Base-by-base conservation (phyloP, 106 monocot species). In the Cymbidium sinense region DNA sequence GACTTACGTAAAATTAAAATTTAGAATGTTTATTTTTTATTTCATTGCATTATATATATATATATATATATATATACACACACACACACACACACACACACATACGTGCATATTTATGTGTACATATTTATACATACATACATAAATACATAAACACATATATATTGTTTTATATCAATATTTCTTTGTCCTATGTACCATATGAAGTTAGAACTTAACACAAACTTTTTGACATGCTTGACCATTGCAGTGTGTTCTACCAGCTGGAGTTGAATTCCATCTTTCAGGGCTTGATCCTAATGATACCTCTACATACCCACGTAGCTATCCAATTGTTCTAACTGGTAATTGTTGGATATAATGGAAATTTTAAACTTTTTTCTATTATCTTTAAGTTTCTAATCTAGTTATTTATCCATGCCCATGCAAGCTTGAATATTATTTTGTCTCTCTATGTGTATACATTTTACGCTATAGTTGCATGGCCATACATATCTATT, bases 281-380 rank as follows among this genome's bases (percentile, higher is more conserved):
- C 58, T 89, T 70, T 89, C 86, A 20, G 94, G 96, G 19, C 30
- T 87, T 76, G 91, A 96, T 51, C 43, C 85, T 8, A 87, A 89
- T 75, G 95, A 95, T 78, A 39, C 73, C 20, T 87, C 83, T 18
- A 92, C 94, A 54, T 92, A 86, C 44, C 90, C 92, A 67, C 88
- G 89, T 34, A 89, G 90, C 77, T 99, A 99, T 80, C 99, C 99
- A 44, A 95, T 99, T 54, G 99, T 99, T 81, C 74, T 99, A 51
- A 99, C 99, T 27, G 99, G 99, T 98, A 83, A 33, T 43, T 77
- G 1, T 34, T 76, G 69, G 9, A 39, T 71, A 71, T 71, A 29
- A 33, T 52, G 30, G 25, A 28, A 5, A 43, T 50, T 20, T 70
- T 71, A 76, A 64, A 52, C 50, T 62, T 76, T 2, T 7, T 30